Base-by-base conservation (phyloP, 2,329 filamentous ascomycete genomes). In the Coniochaeta sp. region DNA sequence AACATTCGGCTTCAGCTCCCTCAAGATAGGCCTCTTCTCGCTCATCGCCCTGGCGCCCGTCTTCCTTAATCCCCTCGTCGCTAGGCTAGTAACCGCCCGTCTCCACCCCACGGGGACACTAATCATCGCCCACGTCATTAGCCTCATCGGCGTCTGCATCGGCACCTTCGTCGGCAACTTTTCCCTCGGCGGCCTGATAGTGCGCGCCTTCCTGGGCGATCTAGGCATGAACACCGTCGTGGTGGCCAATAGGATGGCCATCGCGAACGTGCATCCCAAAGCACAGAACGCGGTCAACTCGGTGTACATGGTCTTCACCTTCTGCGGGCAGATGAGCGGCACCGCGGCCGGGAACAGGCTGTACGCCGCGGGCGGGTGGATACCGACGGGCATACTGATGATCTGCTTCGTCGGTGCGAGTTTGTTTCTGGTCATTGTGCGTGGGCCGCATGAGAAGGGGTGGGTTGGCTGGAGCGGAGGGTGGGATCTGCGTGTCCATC, bases 211-310 rank as follows among this genome's bases (percentile, higher is more conserved):
- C 22, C 72, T 85, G 3, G 79, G 85, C 61, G 89, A 92, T 63
- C 79, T 89, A 19, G 89, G 89, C 0, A 76, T 87, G 61, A 89
- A 90, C 70, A 88, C 85, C 1, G 78, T 82, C 0, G 87, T 90
- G 68, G 87, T 90, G 24, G 86, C 88, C 1, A 91, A 91, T 66
- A 75, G 89, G 0, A 79, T 79, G 2, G 79, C 83, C 2, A 88
- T 92, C 24, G 91, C 89, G 65, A 73, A 76, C 2, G 83, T 91
- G 40, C 87, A 88, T 61, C 84, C 88, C 0, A 87, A 84, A 64
- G 85, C 86, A 0, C 74, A 88, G 2, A 92, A 90, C 71, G 74
- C 89, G 6, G 81, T 91, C 19, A 92, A 92, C 70, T 91, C 89
- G 0, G 87, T 85, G 1, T 92, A 89, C 67, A 91, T 91, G 89